These are phyloP conservation scores for Fusarium subtropicale DNA, from an alignment of 2,329 filamentous ascomycete genomes.

Conservation along the genomic window DNA sequence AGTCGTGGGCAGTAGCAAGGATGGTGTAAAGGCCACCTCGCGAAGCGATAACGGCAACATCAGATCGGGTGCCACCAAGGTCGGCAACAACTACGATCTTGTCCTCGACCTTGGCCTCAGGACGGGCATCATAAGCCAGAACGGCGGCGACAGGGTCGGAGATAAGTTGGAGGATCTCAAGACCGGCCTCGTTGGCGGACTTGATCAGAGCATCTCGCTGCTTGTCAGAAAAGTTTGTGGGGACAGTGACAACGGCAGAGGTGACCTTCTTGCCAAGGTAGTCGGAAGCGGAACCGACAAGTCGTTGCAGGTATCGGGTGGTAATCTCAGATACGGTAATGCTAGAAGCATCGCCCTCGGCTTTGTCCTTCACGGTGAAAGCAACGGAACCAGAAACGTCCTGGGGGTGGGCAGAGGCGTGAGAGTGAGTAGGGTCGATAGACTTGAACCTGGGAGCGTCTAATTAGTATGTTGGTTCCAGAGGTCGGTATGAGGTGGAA, in stretches of 20 bases:
- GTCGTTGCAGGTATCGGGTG: conserved; percentile 84
- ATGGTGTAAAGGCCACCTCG: conserved; percentile 97
- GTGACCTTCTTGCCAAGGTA: conserved; percentile 94
- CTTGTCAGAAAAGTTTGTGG: conserved; percentile 90
- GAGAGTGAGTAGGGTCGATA: conserved; percentile 95
- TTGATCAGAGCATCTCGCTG: conserved; percentile 85
- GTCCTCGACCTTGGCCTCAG: conserved; percentile 79
- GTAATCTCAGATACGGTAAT: conserved; percentile 84
- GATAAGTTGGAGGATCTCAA: conserved; percentile 94
- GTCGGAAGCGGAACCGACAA: conserved; percentile 86
- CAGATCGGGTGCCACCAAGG: conserved; percentile 90
- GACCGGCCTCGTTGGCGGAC: conserved; percentile 80
- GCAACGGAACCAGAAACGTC: conserved; percentile 77
- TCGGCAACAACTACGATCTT: conserved; percentile 94
- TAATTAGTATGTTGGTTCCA: conserved; percentile 34
- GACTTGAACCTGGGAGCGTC: conserved; percentile 76
- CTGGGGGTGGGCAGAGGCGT: conserved; percentile 90
- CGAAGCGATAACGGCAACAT: conserved; percentile 90
- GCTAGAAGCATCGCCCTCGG: conserved; percentile 71
- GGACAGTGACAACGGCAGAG: conserved; percentile 93
- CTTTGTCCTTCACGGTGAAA: conserved; percentile 86
- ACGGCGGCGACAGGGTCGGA: conserved; percentile 89
- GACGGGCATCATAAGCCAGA: conserved; percentile 89
- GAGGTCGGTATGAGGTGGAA: background rate
- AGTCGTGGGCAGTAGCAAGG: conserved; percentile 93